Base-by-base conservation (phyloP, 805 yeast genomes). In the Schwanniomyces vanrijiae region DNA sequence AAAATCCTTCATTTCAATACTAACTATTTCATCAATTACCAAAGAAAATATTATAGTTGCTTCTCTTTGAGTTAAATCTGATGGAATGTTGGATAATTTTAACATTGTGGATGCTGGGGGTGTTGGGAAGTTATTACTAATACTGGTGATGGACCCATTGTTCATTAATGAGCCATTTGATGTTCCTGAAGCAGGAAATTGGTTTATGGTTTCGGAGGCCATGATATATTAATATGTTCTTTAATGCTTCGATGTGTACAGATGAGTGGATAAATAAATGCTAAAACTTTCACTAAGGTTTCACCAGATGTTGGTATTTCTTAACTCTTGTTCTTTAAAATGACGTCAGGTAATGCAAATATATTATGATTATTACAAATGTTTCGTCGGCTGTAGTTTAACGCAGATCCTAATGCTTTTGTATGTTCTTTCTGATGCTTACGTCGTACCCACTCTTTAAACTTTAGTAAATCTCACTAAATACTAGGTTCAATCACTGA, bases 11-110 rank as follows among this genome's bases (percentile, higher is more conserved):
- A 81, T 54, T 45, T 81, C 86, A 35, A 82, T 66, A 47, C 66
- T 73, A 29, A 76, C 52, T 40, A 84, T 58, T 50, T 73, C 84
- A 54, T 84, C 89, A 51, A 73, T 66, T n/a, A 88, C 87, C 45
- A 87, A 66, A 5, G 92, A 78, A 60, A 87, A 87, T 6, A 87
- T 75, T 13, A 84, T 71, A 42, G 78, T 72, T 2, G 88, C 83
- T 62, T 87, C 95, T 61, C 94, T 77, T 29, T 75, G 53, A 2
- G 87, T 64, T 24, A 86, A 69, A 64, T 87, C 90, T 3, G 65
- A 54, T 7, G 95, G 94, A 10, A 84, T 59, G 57, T 84, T 84
- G 54, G 71, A 70, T 43, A 86, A 50, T 46, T 49, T 59, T 39
- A 57, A 50, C 11, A 59, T 45, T 45, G 41, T 55, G 26, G 58